Evolutionary conservation across 495 filamentous ascomycete genomes (phyloP).

Genomic region (Aspergillus heteromorphus): DNA sequence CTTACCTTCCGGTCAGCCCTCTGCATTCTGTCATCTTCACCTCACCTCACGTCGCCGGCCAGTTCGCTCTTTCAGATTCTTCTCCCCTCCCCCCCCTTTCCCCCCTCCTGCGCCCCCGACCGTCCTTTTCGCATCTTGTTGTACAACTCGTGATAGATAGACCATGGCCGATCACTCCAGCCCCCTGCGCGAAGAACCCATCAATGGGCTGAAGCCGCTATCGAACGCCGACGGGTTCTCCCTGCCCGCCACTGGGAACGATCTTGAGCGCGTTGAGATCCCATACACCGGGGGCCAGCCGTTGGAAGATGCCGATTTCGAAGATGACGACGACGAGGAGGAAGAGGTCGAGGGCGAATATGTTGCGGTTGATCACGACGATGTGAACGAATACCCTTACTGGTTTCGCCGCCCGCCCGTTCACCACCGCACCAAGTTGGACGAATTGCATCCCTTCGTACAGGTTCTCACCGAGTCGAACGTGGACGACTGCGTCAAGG

Average conservation of each 20-base stretch:
- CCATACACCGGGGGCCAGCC: slow-evolving; percentile 33
- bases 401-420: slow-evolving; percentile 40
- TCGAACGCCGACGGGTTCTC: slow-evolving; percentile 32
- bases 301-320: slow-evolving; percentile 19
- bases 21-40: background rate
- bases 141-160: background rate
- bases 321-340: slow-evolving; percentile 32
- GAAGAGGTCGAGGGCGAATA: slow-evolving; percentile 42
- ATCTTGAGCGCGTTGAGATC: slow-evolving; percentile 29
- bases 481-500: slow-evolving; percentile 65
- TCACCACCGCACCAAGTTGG: slow-evolving; percentile 38
- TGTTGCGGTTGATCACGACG: slow-evolving; percentile 40
- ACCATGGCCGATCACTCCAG: slow-evolving; percentile 17
- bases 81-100: background rate
- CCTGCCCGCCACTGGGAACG: slow-evolving; percentile 26
- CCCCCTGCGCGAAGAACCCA: slow-evolving; percentile 9
- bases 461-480: slow-evolving; percentile 68
- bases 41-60: background rate
- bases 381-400: slow-evolving; percentile 39
- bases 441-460: slow-evolving; percentile 61
- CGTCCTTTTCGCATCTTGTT: background rate
- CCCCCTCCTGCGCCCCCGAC: background rate
- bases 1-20: slow-evolving; percentile 3
- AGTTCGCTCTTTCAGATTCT: slow-evolving; percentile 1
- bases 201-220: slow-evolving; percentile 29